A percentile compares a stretch with the other conserved stretches of the same genome.
These are phyloP conservation scores for Microthyrium microscopicum DNA, from an alignment of 2,329 filamentous ascomycete species.

Conservation along the genomic window DNA sequence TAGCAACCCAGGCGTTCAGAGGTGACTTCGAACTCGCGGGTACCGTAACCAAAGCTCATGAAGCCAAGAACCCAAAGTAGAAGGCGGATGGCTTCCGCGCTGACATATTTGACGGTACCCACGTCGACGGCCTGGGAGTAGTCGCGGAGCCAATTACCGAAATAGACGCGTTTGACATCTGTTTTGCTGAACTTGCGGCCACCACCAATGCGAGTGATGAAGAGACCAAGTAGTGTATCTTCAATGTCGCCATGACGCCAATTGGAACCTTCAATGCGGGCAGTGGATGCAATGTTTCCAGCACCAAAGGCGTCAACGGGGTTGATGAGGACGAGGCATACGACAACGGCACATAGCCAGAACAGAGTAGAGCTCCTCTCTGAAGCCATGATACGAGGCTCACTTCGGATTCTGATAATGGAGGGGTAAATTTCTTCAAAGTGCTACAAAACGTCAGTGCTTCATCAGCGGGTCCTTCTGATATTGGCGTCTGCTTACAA, in stretches of 20 bases:
- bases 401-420: too few relatives aligned
- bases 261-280: constrained; percentile 69
- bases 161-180: constrained; percentile 78
- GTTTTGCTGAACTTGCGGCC: constrained; percentile 80
- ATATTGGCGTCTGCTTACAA: too few relatives aligned
- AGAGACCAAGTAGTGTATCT: constrained; percentile 64
- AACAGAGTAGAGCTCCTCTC: constrained; percentile 2
- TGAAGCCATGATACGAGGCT: constrained; percentile 7
- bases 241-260: constrained; percentile 62
- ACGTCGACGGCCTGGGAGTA: constrained; percentile 92
- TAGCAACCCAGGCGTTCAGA: constrained; percentile 65
- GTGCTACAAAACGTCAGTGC: too few relatives aligned
- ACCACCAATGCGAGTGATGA: constrained; percentile 45
- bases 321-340: constrained; percentile 50
- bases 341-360: constrained; percentile 12
- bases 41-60: constrained; percentile 71
- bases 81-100: constrained; percentile 77
- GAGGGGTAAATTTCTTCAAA: too few relatives aligned
- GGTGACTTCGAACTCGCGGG: constrained; percentile 74
- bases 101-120: constrained; percentile 79
- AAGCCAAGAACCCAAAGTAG: constrained; percentile 81
- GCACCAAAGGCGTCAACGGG: constrained; percentile 68
- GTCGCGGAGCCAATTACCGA: constrained; percentile 77
- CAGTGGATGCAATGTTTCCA: constrained; percentile 70
- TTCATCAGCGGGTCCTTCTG: too few relatives aligned